Percentiles rank a stretch among this genome's conserved stretches.
phyloP scores from a whole-genome alignment of 805 yeast species.

The Candida odintsovae region DNA sequence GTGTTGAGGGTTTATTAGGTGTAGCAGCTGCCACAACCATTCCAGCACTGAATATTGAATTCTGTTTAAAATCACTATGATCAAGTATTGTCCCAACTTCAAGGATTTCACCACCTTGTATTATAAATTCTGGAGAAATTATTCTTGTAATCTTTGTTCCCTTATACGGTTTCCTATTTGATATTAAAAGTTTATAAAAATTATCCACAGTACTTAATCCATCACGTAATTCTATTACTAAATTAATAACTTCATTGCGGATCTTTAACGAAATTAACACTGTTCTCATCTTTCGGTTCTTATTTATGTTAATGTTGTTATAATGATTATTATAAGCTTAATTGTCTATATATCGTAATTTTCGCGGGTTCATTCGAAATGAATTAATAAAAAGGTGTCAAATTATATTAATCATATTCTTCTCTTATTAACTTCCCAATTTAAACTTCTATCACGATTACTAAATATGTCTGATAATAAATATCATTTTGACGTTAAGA shows the following conservation, averaged over 20 bases:
- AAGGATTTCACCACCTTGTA: slow-evolving; percentile 3
- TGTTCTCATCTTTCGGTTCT: not conserved
- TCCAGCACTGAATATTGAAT: no score
- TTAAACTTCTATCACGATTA: no score
- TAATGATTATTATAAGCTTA: no score
- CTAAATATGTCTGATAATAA: slow-evolving; percentile 45
- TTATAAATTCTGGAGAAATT: slow-evolving; percentile 1
- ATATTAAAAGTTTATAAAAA: not conserved
- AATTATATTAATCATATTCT: not conserved
- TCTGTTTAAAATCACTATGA: not conserved
- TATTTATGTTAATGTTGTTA: no score
- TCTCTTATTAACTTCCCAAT: no score
- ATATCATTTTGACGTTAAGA: slow-evolving; percentile 75
- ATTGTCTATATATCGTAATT: not conserved
- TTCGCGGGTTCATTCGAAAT: not conserved
- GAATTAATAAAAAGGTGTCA: not conserved
- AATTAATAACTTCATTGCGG: not conserved
- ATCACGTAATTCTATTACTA: not conserved
- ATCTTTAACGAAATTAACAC: not conserved
- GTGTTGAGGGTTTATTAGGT: not conserved
- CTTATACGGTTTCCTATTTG: not conserved
- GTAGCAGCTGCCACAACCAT: not conserved
- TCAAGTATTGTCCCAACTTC: not conserved
- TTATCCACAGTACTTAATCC: not conserved
- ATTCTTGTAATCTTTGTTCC: not conserved